These are phyloP conservation scores for Zostera marina DNA, from an alignment of 116 monocot genomes.

Conservation along the genomic window DNA sequence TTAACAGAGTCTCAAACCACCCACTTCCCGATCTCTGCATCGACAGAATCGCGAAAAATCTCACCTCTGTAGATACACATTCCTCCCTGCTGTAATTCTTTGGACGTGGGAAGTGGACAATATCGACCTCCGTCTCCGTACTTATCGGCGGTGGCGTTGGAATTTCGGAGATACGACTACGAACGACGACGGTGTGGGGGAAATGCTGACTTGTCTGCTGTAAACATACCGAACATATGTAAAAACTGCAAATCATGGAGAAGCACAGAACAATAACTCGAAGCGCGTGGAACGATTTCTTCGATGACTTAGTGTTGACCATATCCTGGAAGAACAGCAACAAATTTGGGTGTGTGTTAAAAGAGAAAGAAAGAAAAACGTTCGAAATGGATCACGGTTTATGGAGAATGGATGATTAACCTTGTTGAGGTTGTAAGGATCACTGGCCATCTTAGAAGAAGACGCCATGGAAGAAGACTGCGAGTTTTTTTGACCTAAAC, in stretches of 20 bases:
- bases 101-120: slow-evolving; percentile 32
- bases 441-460: too few species aligned
- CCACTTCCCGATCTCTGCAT: slow-evolving; percentile 63
- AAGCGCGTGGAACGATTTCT: slow-evolving; percentile 21
- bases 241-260: slow-evolving; percentile 31
- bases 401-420: too few species aligned
- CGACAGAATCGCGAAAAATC: slow-evolving; percentile 44
- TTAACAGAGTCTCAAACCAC: slow-evolving; percentile 65
- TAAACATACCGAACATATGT: slow-evolving; percentile 34
- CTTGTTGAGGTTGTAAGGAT: too few species aligned
- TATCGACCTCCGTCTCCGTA: slow-evolving; percentile 6
- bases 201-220: slow-evolving; percentile 15
- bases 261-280: slow-evolving; percentile 27
- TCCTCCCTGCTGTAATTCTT: slow-evolving; percentile 28
- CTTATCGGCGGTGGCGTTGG: too few species aligned
- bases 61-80: slow-evolving; percentile 29
- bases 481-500: too few species aligned
- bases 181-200: too few species aligned
- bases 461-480: too few species aligned
- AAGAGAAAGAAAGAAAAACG: too few species aligned
- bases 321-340: slow-evolving; percentile 6
- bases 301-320: slow-evolving; percentile 9
- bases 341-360: too few species aligned
- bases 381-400: too few species aligned
- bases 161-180: too few species aligned